Evolutionary conservation across 345 rosid genomes (phyloP).

Genomic region (Heritiera littoralis): DNA sequence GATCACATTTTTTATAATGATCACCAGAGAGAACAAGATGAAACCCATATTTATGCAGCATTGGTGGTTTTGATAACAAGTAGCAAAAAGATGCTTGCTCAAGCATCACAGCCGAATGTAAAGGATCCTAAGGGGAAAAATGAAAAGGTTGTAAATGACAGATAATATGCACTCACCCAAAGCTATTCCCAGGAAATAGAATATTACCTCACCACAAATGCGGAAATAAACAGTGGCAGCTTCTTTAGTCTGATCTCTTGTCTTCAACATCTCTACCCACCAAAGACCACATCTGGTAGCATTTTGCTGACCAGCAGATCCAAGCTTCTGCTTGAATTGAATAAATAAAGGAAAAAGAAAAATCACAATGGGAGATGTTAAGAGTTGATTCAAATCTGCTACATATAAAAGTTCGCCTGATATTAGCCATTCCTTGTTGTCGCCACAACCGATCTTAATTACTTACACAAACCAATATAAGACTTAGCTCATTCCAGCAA

Average conservation of each 20-base stretch:
- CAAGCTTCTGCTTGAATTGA: constrained; percentile 62
- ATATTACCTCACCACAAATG: constrained; percentile 88
- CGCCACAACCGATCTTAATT: neutral
- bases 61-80: constrained; percentile 79
- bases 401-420: neutral
- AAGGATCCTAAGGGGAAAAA: constrained; percentile 58
- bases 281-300: constrained; percentile 96
- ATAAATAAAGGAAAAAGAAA: neutral
- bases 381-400: neutral
- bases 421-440: neutral
- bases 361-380: neutral
- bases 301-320: constrained; percentile 73
- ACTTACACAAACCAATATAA: neutral
- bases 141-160: constrained; percentile 25
- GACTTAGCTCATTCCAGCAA: constrained; percentile 1
- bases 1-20: constrained; percentile 87
- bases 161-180: constrained; percentile 12
- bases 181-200: constrained; percentile 11
- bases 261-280: constrained; percentile 97
- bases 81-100: constrained; percentile 99
- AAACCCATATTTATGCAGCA: constrained; percentile 96
- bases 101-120: constrained; percentile 97
- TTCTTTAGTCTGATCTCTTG: constrained; percentile 81
- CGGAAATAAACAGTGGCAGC: constrained; percentile 95
- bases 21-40: constrained; percentile 98